Base-by-base conservation (phyloP, 176 grass and related monocot species). In the Oryza officinalis region DNA sequence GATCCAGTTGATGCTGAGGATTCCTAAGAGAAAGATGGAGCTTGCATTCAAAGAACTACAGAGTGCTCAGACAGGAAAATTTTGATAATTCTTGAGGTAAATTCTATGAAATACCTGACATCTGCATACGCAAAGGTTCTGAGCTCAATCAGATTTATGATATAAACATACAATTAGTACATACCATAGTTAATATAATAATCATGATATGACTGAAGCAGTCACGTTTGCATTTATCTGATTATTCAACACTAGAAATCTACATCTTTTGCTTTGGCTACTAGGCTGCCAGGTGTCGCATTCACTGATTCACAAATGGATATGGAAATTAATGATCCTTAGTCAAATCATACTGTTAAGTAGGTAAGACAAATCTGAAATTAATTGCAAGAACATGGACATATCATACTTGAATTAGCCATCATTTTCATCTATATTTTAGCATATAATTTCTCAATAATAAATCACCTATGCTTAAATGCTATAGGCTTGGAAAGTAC, bases 11-110 rank as follows among this genome's bases (percentile, higher is more conserved):
- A 17, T 67, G 13, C n/a, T 38, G 57, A 20, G 7, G 18, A 57
- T 67, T 80, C 45, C 33, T 20, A 32, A 76, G 63, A 81, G 30
- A 88, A 71, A 71, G n/a, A 41, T 45, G 25, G 37, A 82, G 26
- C 11, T 81, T 75, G 37, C 12, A 83, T 64, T 78, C 33, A 26
- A 32, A 72, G 41, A 81, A 67, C 2, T 72, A 65, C 41, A 74
- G 60, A 67, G 31, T 65, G 33, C 32, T 30, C 59, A 11, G 27
- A n/a, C 2, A 61, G 22, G 20, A 49, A 63, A 69, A 76, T 60
- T 64, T 2, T 28, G 15, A 14, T 45, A 64, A 35, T 27, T 77
- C 33, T 6, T 76, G 13, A 73, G 32, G 43, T n/a, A 41, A 70
- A 38, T 61, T 75, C 23, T 61, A 76, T 10, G 23, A 52, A 84